Evolutionary conservation across 2,329 filamentous ascomycete species (phyloP).

Genomic region (Penicillium glabrum): DNA sequence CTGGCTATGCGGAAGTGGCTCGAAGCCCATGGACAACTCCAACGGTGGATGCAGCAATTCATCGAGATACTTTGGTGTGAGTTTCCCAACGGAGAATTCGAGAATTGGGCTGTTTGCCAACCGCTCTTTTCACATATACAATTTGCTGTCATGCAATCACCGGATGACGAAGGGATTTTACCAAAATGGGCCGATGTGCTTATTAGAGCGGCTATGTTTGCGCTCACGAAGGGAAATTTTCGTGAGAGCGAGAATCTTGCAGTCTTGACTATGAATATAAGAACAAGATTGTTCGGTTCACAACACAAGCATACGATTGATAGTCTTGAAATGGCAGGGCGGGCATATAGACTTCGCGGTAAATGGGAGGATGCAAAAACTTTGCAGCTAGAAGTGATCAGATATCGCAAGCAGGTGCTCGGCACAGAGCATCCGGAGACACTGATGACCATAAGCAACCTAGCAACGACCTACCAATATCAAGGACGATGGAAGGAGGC

Average conservation of each 20-base stretch:
- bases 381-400: no score
- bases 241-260: not conserved
- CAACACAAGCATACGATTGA: no score
- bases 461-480: not conserved
- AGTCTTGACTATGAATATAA: not conserved
- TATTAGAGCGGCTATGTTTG: not conserved
- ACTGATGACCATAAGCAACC: not conserved
- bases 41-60: constrained; percentile 1
- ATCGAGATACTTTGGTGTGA: not conserved
- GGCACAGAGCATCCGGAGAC: no score
- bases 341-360: no score
- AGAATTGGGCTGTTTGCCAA: constrained; percentile 3
- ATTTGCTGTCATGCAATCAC: not conserved
- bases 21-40: not conserved
- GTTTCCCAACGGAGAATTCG: not conserved
- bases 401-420: no score
- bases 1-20: constrained; percentile 10
- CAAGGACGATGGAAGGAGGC: constrained; percentile 18
- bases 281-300: not conserved
- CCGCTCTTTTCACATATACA: constrained; percentile 4
- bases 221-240: not conserved
- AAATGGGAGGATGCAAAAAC: no score
- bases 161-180: not conserved
- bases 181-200: constrained; percentile 1
- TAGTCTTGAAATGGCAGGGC: no score